These are phyloP conservation scores for Paramecium sonneborni DNA, from an alignment of 73 alveolate genomes.

Conservation along the genomic window DNA sequence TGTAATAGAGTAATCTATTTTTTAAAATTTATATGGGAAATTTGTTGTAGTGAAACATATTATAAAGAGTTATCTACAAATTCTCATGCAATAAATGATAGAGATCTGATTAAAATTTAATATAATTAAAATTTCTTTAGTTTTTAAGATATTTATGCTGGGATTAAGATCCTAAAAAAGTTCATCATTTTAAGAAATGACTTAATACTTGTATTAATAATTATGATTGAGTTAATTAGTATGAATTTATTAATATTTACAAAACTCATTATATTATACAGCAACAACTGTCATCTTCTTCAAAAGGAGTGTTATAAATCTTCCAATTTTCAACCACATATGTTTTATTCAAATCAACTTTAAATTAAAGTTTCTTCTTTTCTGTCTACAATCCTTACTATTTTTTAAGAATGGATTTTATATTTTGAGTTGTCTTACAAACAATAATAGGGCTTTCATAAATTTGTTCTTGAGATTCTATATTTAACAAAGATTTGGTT, in stretches of 20 bases:
- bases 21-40: slow-evolving; percentile 93
- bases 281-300: slow-evolving; percentile 3
- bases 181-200: background rate
- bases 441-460: background rate
- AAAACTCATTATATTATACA: background rate
- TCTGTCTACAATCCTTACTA: background rate
- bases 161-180: slow-evolving; percentile 45
- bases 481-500: background rate
- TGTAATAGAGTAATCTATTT: slow-evolving; percentile 24
- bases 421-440: background rate
- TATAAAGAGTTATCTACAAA: slow-evolving; percentile 67
- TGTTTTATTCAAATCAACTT: background rate
- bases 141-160: slow-evolving; percentile 24
- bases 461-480: background rate
- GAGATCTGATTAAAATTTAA: slow-evolving; percentile 51
- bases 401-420: background rate
- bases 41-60: slow-evolving; percentile 92
- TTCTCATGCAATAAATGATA: slow-evolving; percentile 60
- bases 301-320: background rate
- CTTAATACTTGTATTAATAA: background rate
- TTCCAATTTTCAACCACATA: slow-evolving; percentile 50
- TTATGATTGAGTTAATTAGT: slow-evolving; percentile 17
- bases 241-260: background rate
- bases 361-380: background rate
- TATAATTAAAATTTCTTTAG: slow-evolving; percentile 30